Evolutionary conservation across 164 flowering plant species (phyloP).

Genomic region (Dillenia suffruticosa): DNA sequence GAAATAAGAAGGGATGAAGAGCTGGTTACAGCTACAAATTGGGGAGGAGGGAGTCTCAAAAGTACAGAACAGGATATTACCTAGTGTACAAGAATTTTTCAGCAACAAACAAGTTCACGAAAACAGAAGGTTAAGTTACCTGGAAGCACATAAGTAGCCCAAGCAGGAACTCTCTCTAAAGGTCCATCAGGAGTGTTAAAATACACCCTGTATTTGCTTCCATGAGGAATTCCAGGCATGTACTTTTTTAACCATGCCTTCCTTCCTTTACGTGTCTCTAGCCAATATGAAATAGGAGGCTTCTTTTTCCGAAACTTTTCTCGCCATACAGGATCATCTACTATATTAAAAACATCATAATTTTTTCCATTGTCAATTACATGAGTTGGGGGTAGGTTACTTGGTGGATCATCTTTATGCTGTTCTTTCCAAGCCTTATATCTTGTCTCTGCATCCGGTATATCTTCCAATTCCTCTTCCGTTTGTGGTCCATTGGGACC

Average conservation of each 20-base stretch:
- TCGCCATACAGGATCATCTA: conserved; percentile 56
- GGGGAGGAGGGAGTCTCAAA: no score
- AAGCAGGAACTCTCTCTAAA: conserved; percentile 91
- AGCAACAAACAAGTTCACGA: not conserved
- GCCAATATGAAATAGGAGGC: conserved; percentile 86
- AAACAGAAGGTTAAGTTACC: conserved; percentile 31
- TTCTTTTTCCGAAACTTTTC: conserved; percentile 63
- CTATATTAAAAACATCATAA: conserved; percentile 59
- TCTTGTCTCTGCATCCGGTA: conserved; percentile 85
- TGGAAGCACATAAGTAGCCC: conserved; percentile 97
- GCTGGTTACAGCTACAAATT: no score
- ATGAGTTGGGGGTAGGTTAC: conserved; percentile 61
- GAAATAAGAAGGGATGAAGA: no score
- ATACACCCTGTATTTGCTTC: conserved; percentile 89
- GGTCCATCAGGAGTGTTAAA: conserved; percentile 92
- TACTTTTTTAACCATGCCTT: conserved; percentile 93
- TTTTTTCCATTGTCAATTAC: conserved; percentile 79
- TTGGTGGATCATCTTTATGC: conserved; percentile 82
- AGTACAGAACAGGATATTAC: no score
- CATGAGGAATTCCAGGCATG: conserved; percentile 78
- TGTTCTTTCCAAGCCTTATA: conserved; percentile 81
- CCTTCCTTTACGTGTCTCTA: conserved; percentile 93
- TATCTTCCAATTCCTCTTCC: conserved; percentile 72
- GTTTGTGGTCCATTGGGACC: conserved; percentile 98
- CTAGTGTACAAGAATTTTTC: not conserved